phyloP scores from a whole-genome alignment of 1,139 yeast species.

The Pichia sp. region DNA sequence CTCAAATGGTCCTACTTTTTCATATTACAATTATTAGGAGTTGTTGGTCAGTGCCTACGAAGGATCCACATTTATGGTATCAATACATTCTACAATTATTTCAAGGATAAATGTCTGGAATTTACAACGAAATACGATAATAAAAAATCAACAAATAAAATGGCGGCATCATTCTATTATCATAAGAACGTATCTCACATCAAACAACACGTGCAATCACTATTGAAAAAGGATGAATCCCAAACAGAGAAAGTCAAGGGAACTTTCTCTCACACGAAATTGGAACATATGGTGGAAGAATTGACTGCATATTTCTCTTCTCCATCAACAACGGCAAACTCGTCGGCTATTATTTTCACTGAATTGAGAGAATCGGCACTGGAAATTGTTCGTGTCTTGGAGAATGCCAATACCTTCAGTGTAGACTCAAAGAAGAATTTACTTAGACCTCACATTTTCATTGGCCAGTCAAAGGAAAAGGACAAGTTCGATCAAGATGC shows the following conservation, averaged over 20 bases:
- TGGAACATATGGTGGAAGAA: slow-evolving; percentile 53
- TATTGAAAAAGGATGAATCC: slow-evolving; percentile 30
- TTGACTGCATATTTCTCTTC: slow-evolving; percentile 36
- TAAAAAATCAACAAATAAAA: slow-evolving; percentile 47
- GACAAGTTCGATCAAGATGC: slow-evolving; percentile 55
- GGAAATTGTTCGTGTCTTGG: slow-evolving; percentile 70
- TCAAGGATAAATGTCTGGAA: slow-evolving; percentile 49
- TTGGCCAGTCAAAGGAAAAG: slow-evolving; percentile 70
- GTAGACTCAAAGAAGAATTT: slow-evolving; percentile 12
- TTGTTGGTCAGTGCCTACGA: slow-evolving; percentile 68
- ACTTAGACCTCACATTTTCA: slow-evolving; percentile 76
- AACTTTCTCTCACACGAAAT: slow-evolving; percentile 61
- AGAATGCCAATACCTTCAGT: slow-evolving; percentile 24
- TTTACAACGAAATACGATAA: slow-evolving; percentile 49
- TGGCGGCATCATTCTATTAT: slow-evolving; percentile 53
- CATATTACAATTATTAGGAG: slow-evolving; percentile 53
- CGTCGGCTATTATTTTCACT: slow-evolving; percentile 68
- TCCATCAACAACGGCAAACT: slow-evolving; percentile 33
- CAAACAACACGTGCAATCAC: slow-evolving; percentile 37
- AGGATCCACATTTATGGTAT: slow-evolving; percentile 78
- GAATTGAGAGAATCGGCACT: slow-evolving; percentile 86
- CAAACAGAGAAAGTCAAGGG: slow-evolving; percentile 14
- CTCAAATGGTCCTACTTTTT: slow-evolving; percentile 64
- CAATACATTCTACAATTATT: slow-evolving; percentile 63
- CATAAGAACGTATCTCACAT: slow-evolving; percentile 43